Conservation (phyloP, 2,329 filamentous ascomycete species). For the Lachnum nothofagi region DNA sequence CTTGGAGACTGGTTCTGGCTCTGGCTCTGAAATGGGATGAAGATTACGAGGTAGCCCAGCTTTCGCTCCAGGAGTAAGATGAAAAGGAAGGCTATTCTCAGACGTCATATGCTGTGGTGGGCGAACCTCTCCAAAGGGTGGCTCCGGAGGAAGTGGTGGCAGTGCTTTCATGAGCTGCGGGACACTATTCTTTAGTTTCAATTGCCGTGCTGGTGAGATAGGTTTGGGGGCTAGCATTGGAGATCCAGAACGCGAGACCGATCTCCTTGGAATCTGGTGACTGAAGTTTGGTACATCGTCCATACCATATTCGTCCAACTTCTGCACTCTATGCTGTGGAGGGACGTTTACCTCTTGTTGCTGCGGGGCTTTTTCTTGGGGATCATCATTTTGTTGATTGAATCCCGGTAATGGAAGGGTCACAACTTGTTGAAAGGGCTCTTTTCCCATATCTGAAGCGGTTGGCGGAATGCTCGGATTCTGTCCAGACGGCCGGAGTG, state of each 20-base stretch:
- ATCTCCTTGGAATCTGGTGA: slow-evolving; percentile 21
- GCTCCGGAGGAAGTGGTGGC: slow-evolving; percentile 27
- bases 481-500: slow-evolving; percentile 6
- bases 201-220: slow-evolving; percentile 32
- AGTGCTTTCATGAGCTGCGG: slow-evolving; percentile 34
- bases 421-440: slow-evolving; percentile 1
- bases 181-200: slow-evolving; percentile 33
- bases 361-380: background rate
- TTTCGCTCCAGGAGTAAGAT: slow-evolving; percentile 1
- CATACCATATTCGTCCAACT: background rate
- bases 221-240: slow-evolving; percentile 33
- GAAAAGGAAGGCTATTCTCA: slow-evolving; percentile 10
- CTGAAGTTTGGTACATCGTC: slow-evolving; percentile 18
- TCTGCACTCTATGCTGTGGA: slow-evolving; percentile 4
- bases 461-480: slow-evolving; percentile 21
- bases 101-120: background rate
- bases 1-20: background rate
- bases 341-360: slow-evolving; percentile 9
- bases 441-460: slow-evolving; percentile 12
- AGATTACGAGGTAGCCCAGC: background rate
- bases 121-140: slow-evolving; percentile 3
- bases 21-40: background rate
- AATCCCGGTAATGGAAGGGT: slow-evolving; percentile 10
- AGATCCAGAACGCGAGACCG: slow-evolving; percentile 23
- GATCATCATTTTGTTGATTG: slow-evolving; percentile 6